Evolutionary conservation across 2,329 filamentous ascomycete species (phyloP).

Genomic region (Colletotrichum eleusines): DNA sequence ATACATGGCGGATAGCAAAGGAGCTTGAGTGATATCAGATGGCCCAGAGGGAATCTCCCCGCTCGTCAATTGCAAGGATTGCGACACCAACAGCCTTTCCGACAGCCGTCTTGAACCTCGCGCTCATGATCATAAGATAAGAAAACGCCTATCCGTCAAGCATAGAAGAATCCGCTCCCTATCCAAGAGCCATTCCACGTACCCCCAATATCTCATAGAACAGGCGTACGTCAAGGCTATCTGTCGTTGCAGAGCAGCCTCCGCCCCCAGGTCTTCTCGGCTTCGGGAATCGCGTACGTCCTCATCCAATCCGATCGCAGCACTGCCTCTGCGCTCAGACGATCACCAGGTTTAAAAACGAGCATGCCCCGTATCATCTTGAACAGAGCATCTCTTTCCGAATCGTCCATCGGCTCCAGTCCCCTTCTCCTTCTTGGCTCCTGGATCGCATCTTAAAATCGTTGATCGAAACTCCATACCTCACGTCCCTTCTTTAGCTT

Average conservation of each 20-base stretch:
- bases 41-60: neutral
- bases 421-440: slow-evolving; percentile 43
- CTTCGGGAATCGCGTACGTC: slow-evolving; percentile 29
- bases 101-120: no score
- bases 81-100: neutral
- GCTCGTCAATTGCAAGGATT: neutral
- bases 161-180: no score
- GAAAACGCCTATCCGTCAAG: no score
- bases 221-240: no score
- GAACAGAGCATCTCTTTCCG: slow-evolving; percentile 38
- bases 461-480: slow-evolving; percentile 47
- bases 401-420: slow-evolving; percentile 22
- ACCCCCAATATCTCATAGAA: no score
- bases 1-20: neutral
- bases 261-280: slow-evolving; percentile 22
- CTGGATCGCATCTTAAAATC: slow-evolving; percentile 49
- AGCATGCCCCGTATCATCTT: slow-evolving; percentile 42
- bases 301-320: slow-evolving; percentile 42
- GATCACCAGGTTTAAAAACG: slow-evolving; percentile 35
- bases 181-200: no score
- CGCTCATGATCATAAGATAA: no score
- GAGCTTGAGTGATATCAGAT: neutral
- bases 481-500: slow-evolving; percentile 30
- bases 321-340: slow-evolving; percentile 40
- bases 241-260: slow-evolving; percentile 10